Evolutionary conservation across 2,329 filamentous ascomycete species (phyloP), one percentile per base, ranked within the genome.

Genomic region (Cytospora piceae): DNA sequence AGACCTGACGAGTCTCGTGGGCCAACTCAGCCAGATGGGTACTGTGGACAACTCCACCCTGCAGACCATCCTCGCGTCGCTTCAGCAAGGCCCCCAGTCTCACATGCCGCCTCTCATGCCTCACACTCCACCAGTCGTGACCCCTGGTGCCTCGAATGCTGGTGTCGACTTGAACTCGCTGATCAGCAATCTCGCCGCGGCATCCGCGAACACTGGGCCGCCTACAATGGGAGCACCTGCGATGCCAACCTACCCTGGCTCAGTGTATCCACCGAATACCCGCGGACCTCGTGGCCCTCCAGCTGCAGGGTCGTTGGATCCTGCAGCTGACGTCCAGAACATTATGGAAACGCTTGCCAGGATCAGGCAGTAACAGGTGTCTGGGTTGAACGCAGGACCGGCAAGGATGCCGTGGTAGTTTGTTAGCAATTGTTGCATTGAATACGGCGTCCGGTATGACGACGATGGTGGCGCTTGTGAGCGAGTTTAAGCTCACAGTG

Each of bases 311-410:
- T 66, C 66, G 27, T 63, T 78, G 11, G 72, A 81, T 63, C 76
- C 79, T 15, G 79, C 81, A 11, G 80, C 87, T 15, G 82, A 87
- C 61, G 82, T 93, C 71, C 85, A 90, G 74, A 90, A 91, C 71
- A 91, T 93, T 60, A 90, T 93, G 85, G 88, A 89, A 17, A 87
- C 91, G 71, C 78, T 93, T 66, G 85, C 88, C 56, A 86, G 85
- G 70, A 90, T 86, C 72, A 82, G 87, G 69, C 84, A 88, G 73
- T 87, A 72, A 63, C 17, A 17, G 20, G 11, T 34, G 9, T 24
- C 9, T 22, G 46, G 46, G 11, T 14, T 24, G n/a, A 24, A 49
- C n/a, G 11, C 15, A 8, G 46, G 46, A 24, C 46, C 46, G n/a
- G 8, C 46, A 12, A 49, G n/a, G 22, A 4, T 24, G 46, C 11